Conservation (phyloP, 192 early-diverging fungal species). For the Coemansia sp. region DNA sequence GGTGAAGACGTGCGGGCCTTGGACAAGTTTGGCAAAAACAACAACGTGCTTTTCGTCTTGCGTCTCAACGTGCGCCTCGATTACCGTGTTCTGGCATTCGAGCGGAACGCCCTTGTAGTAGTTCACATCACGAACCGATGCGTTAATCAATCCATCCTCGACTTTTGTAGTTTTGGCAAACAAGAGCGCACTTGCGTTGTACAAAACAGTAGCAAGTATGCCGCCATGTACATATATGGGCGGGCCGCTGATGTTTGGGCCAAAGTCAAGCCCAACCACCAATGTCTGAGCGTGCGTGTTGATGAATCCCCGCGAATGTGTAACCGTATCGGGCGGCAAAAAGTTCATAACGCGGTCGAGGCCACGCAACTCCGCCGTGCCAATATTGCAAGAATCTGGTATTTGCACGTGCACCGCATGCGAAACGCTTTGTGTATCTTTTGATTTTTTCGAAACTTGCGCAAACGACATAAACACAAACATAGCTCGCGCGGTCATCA, state of each 20-base stretch:
- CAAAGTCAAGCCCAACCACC: slow-evolving; percentile 16
- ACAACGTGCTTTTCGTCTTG: neutral
- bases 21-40: slow-evolving; percentile 16
- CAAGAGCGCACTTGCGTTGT: slow-evolving; percentile 22
- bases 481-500: slow-evolving; percentile 11
- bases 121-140: slow-evolving; percentile 16
- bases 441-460: neutral
- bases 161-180: slow-evolving; percentile 4
- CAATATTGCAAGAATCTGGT: neutral
- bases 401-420: neutral
- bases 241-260: slow-evolving; percentile 13
- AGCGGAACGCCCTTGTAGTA: slow-evolving; percentile 21
- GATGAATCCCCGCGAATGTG: slow-evolving; percentile 11
- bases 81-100: slow-evolving; percentile 7
- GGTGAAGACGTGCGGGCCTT: slow-evolving; percentile 1
- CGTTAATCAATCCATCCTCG: neutral
- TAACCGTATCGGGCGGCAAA: slow-evolving; percentile 9
- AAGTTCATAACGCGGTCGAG: slow-evolving; percentile 31
- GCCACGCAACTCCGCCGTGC: neutral
- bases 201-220: slow-evolving; percentile 27
- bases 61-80: slow-evolving; percentile 20
- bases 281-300: neutral
- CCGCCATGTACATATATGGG: slow-evolving; percentile 39
- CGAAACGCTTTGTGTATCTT: neutral
- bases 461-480: slow-evolving; percentile 22